Percentiles rank a stretch among this genome's conserved stretches.
phyloP scores from a whole-genome alignment of 163 green algal genomes.

The Chloroidium sp. region DNA sequence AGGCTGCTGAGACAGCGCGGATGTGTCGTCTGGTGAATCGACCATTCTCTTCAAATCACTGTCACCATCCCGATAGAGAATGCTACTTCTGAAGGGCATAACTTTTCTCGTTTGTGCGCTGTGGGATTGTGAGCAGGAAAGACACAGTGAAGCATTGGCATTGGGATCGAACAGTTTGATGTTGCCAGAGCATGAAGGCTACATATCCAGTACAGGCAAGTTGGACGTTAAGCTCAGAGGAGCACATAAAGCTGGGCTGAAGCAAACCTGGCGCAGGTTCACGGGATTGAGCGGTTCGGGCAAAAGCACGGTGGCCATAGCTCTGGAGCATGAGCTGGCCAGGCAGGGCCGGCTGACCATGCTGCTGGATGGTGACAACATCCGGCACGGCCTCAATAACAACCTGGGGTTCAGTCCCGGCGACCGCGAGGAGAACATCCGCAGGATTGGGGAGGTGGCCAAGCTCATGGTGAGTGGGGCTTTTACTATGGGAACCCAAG shows the following conservation, averaged over 20 bases:
- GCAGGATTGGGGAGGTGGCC: conserved; percentile 83
- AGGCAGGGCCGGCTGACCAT: conserved; percentile 52
- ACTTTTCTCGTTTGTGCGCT: background rate
- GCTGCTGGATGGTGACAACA: conserved; percentile 85
- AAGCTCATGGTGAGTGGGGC: conserved; percentile 68
- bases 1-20: conserved; percentile 77
- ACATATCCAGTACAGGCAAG: conserved; percentile 41
- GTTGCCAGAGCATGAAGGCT: background rate
- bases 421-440: conserved; percentile 92
- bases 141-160: too few relatives aligned
- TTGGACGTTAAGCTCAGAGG: background rate
- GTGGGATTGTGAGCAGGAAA: too few relatives aligned
- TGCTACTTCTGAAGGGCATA: background rate
- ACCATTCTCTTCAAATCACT: background rate
- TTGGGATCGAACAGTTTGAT: background rate
- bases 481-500: too few relatives aligned
- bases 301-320: conserved; percentile 87
- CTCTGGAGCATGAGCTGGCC: conserved; percentile 79
- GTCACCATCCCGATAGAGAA: background rate
- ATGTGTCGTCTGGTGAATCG: conserved; percentile 77
- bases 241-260: background rate
- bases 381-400: conserved; percentile 89
- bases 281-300: conserved; percentile 72
- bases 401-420: conserved; percentile 81
- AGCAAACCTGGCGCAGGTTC: conserved; percentile 2